A percentile compares a stretch with the other conserved stretches of the same genome.
Conservation (phyloP, 176 grass and related monocot genomes). For the Tillandsia fasciculata region DNA sequence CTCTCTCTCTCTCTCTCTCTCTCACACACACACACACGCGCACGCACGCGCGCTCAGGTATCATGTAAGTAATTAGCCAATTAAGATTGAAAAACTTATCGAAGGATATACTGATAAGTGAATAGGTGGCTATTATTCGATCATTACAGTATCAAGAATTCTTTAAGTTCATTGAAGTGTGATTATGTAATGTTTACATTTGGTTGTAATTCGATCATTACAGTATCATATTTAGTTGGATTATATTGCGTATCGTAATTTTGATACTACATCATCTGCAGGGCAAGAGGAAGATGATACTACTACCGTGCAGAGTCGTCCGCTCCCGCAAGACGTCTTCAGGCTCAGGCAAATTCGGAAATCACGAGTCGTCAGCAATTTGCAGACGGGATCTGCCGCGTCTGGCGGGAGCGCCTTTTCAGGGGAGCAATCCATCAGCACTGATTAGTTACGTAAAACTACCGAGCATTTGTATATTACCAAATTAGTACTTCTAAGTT, state of each 20-base stretch:
- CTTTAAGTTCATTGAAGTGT: too few species aligned
- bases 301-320: slow-evolving; percentile 36
- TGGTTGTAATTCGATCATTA: neutral
- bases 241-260: neutral
- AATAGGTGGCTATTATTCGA: too few species aligned
- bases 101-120: too few species aligned
- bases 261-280: slow-evolving; percentile 5
- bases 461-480: too few species aligned
- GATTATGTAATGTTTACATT: neutral
- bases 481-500: too few species aligned
- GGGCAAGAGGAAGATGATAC: slow-evolving; percentile 86
- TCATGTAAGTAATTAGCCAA: neutral
- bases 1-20: slow-evolving; percentile 3
- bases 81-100: too few species aligned
- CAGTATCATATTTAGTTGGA: too few species aligned
- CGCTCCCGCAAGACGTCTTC: slow-evolving; percentile 67
- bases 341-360: slow-evolving; percentile 84
- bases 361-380: slow-evolving; percentile 33
- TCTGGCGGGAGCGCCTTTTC: slow-evolving; percentile 77
- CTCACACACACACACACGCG: too few species aligned
- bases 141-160: too few species aligned
- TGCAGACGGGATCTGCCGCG: slow-evolving; percentile 70
- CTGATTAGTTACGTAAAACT: slow-evolving; percentile 28
- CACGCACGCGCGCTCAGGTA: neutral
- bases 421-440: slow-evolving; percentile 67